phyloP scores from a whole-genome alignment of 2,329 filamentous ascomycete genomes.

The Botrytis paeoniae region DNA sequence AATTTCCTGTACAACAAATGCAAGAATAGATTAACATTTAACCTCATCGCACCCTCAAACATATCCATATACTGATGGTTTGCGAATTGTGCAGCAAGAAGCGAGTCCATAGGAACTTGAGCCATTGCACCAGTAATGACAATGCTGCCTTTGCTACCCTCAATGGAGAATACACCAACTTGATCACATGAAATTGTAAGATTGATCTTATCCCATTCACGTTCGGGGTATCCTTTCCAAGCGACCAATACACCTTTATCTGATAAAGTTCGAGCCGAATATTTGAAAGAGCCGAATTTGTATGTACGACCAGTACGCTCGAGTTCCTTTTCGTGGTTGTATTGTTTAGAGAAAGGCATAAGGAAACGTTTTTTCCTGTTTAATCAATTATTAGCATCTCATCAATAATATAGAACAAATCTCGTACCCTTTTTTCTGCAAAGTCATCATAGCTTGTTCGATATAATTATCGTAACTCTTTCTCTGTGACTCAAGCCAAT shows the following conservation, averaged over 20 bases:
- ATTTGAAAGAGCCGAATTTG: constrained; percentile 98
- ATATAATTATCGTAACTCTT: constrained; percentile 99
- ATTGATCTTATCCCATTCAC: constrained; percentile 89
- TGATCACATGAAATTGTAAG: constrained; percentile 92
- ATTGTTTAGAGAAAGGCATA: constrained; percentile 96
- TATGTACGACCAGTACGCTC: constrained; percentile 89
- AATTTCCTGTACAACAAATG: constrained; percentile 99
- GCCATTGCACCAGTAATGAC: constrained; percentile 94
- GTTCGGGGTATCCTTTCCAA: constrained; percentile 80
- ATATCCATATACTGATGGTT: constrained; percentile 94
- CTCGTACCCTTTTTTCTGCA: constrained; percentile 86
- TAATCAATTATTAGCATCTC: constrained; percentile 23
- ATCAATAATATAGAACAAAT: not conserved
- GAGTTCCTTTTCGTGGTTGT: constrained; percentile 96
- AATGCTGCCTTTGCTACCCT: constrained; percentile 87
- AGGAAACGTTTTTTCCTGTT: constrained; percentile 83
- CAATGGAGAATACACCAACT: constrained; percentile 89
- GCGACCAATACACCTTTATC: constrained; percentile 92
- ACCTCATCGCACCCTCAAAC: constrained; percentile 78
- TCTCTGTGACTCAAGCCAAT: constrained; percentile 89
- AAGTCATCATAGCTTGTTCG: constrained; percentile 94
- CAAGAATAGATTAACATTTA: constrained; percentile 95
- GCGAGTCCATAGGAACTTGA: constrained; percentile 83
- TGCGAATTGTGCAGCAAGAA: constrained; percentile 96
- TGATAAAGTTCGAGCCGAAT: constrained; percentile 80